Evolutionary conservation across 2,329 filamentous ascomycete species (phyloP), one percentile per base, ranked within the genome.

Genomic region (Calonectria pseudoreteaudii): DNA sequence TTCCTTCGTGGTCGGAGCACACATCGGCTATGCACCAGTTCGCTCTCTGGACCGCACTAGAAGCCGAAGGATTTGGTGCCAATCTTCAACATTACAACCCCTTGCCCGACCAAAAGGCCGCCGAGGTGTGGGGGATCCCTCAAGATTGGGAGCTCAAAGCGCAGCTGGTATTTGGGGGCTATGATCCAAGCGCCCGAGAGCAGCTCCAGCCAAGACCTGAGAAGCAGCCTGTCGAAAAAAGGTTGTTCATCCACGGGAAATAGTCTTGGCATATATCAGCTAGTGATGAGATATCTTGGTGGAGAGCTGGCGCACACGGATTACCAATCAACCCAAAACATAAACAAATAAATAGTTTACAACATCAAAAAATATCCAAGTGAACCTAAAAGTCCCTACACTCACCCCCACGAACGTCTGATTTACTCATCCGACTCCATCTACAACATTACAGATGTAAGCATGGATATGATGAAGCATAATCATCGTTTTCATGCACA

Each of bases 51-150:
- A 88, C 90, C 2, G 91, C 89, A 2, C 87, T 94, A 26, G 90
- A 92, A 79, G 85, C 89, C 30, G 91, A 93, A 76, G 92, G 92
- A 20, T 87, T 93, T 64, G 92, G 92, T 67, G 90, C 88, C 73
- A 93, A 92, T 84, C 84, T 94, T 50, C 92, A 94, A 84, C 92
- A 94, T 83, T 94, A 93, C 85, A 93, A 92, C 84, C 92, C 92
- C 4, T 81, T 93, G 58, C 88, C 93, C 67, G 90, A 93, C 81
- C 85, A 87, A 74, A 87, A 88, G 81, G 90, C 90, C 34, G 82
- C 86, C 8, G 83, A 50, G 0, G 83, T 88, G 60, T 94, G 91
- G 89, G 86, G 86, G 38, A 82, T 94, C 20, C 89, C 90, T 2
- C 79, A 83, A 6, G 66, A 70, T 13, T 94, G 92, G 92, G 87